phyloP scores from a whole-genome alignment of 768 basidiomycete species.

The Daedaleopsis nitida region DNA sequence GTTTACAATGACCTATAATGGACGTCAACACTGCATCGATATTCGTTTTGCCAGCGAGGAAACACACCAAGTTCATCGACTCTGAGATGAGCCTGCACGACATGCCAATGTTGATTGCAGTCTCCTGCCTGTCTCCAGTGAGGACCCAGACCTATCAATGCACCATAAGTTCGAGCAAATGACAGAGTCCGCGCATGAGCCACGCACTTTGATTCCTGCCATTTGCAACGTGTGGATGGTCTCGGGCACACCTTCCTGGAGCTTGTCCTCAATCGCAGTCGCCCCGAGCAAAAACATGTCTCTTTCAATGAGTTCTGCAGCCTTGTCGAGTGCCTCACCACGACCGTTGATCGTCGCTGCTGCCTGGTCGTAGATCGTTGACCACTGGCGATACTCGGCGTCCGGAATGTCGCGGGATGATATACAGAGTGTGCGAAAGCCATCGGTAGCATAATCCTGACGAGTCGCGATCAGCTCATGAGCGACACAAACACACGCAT shows the following conservation, averaged over 20 bases:
- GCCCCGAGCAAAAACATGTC: conserved; percentile 93
- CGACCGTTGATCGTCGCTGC: conserved; percentile 95
- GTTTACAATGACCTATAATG: conserved; percentile 84
- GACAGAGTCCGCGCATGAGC: background rate
- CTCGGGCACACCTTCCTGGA: conserved; percentile 98
- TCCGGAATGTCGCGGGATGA: conserved; percentile 92
- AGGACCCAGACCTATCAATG: conserved; percentile 84
- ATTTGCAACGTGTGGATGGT: conserved; percentile 96
- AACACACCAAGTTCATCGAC: conserved; percentile 91
- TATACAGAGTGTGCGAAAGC: conserved; percentile 93
- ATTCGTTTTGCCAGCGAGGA: background rate
- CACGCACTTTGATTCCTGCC: conserved; percentile 89
- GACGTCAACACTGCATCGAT: background rate
- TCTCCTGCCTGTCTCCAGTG: conserved; percentile 98
- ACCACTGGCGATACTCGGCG: conserved; percentile 90
- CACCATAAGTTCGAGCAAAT: background rate
- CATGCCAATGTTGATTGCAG: conserved; percentile 98
- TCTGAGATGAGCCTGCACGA: conserved; percentile 96
- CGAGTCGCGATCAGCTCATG: background rate
- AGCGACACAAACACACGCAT: background rate
- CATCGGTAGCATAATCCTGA: conserved; percentile 96
- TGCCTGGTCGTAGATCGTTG: conserved; percentile 84
- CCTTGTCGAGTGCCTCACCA: conserved; percentile 90
- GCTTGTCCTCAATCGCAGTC: conserved; percentile 97
- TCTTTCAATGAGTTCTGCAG: conserved; percentile 94